Evolutionary conservation across 2,329 filamentous ascomycete species (phyloP).

Genomic region (Cercospora sojina): DNA sequence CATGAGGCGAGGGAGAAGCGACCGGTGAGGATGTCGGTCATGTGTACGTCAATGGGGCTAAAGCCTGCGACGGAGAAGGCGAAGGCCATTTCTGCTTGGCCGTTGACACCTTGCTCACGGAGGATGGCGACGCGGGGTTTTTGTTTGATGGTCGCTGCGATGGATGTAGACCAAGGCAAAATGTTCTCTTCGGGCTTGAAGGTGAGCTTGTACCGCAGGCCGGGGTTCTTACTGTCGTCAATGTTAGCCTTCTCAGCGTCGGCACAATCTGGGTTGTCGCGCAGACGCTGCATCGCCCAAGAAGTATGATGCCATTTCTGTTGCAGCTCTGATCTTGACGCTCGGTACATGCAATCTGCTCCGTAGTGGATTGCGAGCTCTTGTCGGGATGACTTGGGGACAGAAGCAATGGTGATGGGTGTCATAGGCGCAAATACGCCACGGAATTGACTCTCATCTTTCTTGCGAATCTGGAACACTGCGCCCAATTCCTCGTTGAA

Average conservation of each 20-base stretch:
- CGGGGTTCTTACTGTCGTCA: conserved; percentile 72
- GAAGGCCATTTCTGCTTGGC: conserved; percentile 96
- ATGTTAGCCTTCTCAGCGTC: conserved; percentile 79
- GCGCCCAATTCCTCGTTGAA: conserved; percentile 97
- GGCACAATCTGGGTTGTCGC: conserved; percentile 85
- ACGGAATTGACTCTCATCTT: conserved; percentile 80
- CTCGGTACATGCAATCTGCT: conserved; percentile 65
- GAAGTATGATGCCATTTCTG: conserved; percentile 87
- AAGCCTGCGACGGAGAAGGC: conserved; percentile 91
- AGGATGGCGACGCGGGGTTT: conserved; percentile 85
- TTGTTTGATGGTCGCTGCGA: conserved; percentile 60
- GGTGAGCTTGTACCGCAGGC: conserved; percentile 78
- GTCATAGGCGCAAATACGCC: conserved; percentile 82
- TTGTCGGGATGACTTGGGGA: conserved; percentile 69
- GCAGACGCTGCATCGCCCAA: conserved; percentile 82
- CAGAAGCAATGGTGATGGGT: conserved; percentile 79
- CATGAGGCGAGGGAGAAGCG: conserved; percentile 79
- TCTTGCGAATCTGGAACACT: conserved; percentile 88
- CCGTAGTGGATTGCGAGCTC: conserved; percentile 73
- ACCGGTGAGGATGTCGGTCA: conserved; percentile 83
- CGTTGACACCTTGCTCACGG: conserved; percentile 92
- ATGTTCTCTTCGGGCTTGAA: conserved; percentile 78
- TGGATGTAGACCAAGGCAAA: conserved; percentile 64
- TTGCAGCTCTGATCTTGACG: conserved; percentile 72
- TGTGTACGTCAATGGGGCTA: conserved; percentile 88